Evolutionary conservation across 1,284 basidiomycete genomes (phyloP).

Genomic region (Papiliotrema terrestris): DNA sequence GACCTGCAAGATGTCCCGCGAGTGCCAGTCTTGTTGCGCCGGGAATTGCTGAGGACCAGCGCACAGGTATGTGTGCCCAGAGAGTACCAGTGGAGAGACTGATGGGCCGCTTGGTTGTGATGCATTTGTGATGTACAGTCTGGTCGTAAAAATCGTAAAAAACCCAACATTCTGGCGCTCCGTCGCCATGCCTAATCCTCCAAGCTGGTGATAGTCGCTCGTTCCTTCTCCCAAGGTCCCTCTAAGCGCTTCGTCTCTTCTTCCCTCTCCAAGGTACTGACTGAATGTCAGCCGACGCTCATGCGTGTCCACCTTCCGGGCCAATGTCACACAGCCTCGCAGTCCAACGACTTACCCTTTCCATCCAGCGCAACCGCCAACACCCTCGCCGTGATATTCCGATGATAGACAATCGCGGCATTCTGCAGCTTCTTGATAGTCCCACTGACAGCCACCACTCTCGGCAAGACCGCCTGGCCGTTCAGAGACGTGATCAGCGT

Average conservation of each 20-base stretch:
- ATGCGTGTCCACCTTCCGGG: not conserved
- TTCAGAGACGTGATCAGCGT: slow-evolving; percentile 13
- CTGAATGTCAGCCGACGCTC: no score
- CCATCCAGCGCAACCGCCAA: slow-evolving; percentile 16
- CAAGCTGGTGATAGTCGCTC: not conserved
- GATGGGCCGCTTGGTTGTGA: no score
- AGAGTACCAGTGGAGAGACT: no score
- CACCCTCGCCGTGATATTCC: slow-evolving; percentile 26
- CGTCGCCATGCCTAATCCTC: not conserved
- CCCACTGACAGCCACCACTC: slow-evolving; percentile 42
- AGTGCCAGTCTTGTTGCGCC: no score
- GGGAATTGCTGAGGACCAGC: no score
- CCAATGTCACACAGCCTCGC: not conserved
- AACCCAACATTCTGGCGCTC: no score
- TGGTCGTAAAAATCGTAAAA: no score
- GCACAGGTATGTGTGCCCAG: no score
- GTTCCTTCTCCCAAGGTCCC: not conserved
- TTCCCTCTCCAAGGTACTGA: not conserved
- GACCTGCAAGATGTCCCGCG: no score
- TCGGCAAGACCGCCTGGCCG: slow-evolving; percentile 24
- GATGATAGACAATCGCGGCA: slow-evolving; percentile 38
- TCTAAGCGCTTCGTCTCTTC: not conserved
- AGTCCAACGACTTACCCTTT: slow-evolving; percentile 3
- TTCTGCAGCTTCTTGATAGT: slow-evolving; percentile 46
- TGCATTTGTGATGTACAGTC: no score